phyloP scores from a whole-genome alignment of 2,329 filamentous ascomycete species.

The Neonectria neomacrospora region DNA sequence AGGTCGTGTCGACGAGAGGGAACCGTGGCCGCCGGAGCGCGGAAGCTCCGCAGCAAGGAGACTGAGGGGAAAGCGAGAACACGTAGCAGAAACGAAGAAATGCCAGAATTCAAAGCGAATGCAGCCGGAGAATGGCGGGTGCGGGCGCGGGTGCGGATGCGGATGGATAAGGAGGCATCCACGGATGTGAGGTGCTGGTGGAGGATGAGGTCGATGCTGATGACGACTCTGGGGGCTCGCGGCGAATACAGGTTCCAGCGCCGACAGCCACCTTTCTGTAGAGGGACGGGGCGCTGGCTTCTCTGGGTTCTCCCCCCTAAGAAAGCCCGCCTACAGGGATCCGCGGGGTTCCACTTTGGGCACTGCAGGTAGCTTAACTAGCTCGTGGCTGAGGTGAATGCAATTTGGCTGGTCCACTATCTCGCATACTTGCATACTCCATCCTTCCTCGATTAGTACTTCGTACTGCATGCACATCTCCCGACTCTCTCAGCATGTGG shows the following conservation, averaged over 20 bases:
- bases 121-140: slow-evolving; percentile 5
- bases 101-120: slow-evolving; percentile 4
- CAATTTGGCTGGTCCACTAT: not conserved
- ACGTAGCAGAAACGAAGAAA: slow-evolving; percentile 8
- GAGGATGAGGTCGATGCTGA: slow-evolving; percentile 16
- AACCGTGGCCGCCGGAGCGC: slow-evolving; percentile 35
- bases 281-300: slow-evolving; percentile 5
- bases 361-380: not conserved
- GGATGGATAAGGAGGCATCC: slow-evolving; percentile 21
- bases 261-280: slow-evolving; percentile 7
- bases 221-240: slow-evolving; percentile 13
- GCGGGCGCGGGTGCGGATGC: slow-evolving; percentile 9
- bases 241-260: not conserved
- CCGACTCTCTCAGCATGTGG: too few relatives aligned
- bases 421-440: slow-evolving; percentile 12
- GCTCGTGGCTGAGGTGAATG: slow-evolving; percentile 17
- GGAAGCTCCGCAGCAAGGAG: slow-evolving; percentile 39
- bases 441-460: too few relatives aligned
- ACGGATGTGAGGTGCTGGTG: slow-evolving; percentile 18
- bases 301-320: not conserved
- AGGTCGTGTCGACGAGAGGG: slow-evolving; percentile 1
- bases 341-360: not conserved
- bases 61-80: slow-evolving; percentile 13
- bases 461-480: too few relatives aligned
- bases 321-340: not conserved